Base-by-base conservation (phyloP, 2,329 filamentous ascomycete genomes). In the Scytalidium lignicola region DNA sequence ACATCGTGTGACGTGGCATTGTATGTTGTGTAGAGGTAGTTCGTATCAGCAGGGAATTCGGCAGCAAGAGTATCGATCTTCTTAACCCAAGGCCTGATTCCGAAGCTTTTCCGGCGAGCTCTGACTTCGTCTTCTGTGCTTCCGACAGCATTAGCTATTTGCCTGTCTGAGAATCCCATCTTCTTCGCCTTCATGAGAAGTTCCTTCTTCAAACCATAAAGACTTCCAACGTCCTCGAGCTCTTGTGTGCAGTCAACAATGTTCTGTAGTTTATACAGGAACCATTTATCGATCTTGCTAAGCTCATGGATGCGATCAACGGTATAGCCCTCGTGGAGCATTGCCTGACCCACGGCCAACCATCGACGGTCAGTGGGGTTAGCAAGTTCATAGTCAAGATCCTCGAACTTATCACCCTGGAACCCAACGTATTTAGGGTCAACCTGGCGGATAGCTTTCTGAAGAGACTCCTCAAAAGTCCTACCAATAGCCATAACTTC, bases 221-320 rank as follows among this genome's bases (percentile, higher is more conserved):
- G 79, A 62, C 84, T 87, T 58, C 90, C 91, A 52, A 90, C 83
- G 26, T 86, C 82, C 73, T 96, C 82, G 54, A 99, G 82, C 67
- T 95, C 88, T 58, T 82, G 83, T 52, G 87, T 89, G 74, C 87
- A 91, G 70, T 97, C 82, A 46, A 96, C 93, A 62, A 99, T 88
- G 75, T 97, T 97, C 74, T 96, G 85, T 46, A 99, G 83, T 80
- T 99, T 97, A 83, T 96, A 83, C 61, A 99, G 74, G 79, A 99
- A 99, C 93, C 93, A 97, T 73, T 95, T 96, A 75, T 97, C 93
- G 63, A 99, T 99, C 79, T 96, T 96, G 73, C 88, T 95, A 60
- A 99, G 75, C 6, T 96, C 90, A 66, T 97, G 90, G 15, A 99
- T 79, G 68, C 80, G 84, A 57, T 99, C 92, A 43, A 96, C 90